Evolutionary conservation across 2,329 filamentous ascomycete species (phyloP).

Genomic region (Beauveria varroae): DNA sequence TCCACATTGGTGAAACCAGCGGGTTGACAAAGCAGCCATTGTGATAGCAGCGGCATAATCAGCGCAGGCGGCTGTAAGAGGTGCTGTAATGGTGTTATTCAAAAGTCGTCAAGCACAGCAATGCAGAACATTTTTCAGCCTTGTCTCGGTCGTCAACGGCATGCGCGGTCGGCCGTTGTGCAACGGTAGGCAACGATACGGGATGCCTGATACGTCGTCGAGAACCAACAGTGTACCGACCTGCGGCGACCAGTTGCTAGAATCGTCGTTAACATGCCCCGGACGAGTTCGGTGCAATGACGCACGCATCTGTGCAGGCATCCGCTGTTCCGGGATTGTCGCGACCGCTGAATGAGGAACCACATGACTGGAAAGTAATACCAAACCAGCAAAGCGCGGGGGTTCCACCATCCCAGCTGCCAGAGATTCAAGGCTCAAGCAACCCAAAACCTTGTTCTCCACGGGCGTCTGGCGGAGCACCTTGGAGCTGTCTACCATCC

Average conservation of each 20-base stretch:
- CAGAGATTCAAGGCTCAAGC: background rate
- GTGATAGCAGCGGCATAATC: background rate
- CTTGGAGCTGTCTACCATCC: background rate
- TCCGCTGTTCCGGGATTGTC: background rate
- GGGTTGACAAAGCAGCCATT: background rate
- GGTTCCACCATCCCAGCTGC: background rate
- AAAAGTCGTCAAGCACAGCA: background rate
- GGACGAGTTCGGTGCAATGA: background rate
- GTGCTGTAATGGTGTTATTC: background rate
- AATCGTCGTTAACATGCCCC: background rate
- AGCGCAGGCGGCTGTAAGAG: background rate
- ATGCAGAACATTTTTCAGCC: background rate
- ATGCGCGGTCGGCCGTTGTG: background rate
- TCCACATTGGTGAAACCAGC: slow-evolving; percentile 4
- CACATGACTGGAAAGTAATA: background rate
- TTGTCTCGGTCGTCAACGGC: background rate
- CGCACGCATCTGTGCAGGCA: background rate
- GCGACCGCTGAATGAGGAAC: background rate
- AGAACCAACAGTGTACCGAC: background rate
- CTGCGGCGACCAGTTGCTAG: background rate
- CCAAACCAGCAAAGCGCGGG: background rate
- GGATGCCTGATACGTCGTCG: background rate
- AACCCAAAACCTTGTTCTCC: slow-evolving; percentile 6
- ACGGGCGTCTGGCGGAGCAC: background rate
- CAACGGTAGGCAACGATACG: background rate